phyloP scores from a whole-genome alignment of 2,329 filamentous ascomycete genomes.

The Xylariaceae sp. region DNA sequence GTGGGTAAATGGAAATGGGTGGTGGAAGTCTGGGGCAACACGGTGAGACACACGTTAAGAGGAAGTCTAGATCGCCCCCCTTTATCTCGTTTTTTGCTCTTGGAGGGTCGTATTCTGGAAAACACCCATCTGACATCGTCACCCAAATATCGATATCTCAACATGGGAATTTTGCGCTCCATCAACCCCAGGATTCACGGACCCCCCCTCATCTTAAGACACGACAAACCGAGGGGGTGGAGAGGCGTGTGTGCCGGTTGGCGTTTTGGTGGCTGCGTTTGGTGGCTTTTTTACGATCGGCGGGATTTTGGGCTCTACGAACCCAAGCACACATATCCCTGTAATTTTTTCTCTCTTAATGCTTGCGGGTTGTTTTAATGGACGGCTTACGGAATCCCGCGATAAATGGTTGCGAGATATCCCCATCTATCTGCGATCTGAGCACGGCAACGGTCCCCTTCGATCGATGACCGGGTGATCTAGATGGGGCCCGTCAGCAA shows the following conservation, averaged over 20 bases:
- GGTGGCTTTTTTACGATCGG: neutral
- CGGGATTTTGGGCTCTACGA: neutral
- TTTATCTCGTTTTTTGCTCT: neutral
- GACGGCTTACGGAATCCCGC: neutral
- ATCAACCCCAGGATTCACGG: neutral
- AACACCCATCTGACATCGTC: neutral
- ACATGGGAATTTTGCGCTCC: neutral
- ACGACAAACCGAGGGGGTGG: too few species aligned
- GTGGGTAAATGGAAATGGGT: too few species aligned
- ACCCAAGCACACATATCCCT: too few species aligned
- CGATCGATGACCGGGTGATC: neutral
- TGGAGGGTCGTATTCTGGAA: neutral
- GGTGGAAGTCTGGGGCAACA: neutral
- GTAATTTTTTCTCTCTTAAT: neutral
- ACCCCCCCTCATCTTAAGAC: too few species aligned
- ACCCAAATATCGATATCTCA: neutral
- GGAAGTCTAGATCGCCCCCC: neutral
- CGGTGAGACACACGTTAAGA: neutral
- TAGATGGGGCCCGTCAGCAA: neutral
- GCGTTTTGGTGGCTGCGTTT: neutral
- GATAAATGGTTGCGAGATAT: neutral
- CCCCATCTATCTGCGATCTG: neutral
- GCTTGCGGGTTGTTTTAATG: neutral
- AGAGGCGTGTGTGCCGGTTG: too few species aligned
- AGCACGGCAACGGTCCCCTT: neutral